Base-by-base conservation (phyloP, 2,329 filamentous ascomycete genomes). In the Aspergillus luchuensis region DNA sequence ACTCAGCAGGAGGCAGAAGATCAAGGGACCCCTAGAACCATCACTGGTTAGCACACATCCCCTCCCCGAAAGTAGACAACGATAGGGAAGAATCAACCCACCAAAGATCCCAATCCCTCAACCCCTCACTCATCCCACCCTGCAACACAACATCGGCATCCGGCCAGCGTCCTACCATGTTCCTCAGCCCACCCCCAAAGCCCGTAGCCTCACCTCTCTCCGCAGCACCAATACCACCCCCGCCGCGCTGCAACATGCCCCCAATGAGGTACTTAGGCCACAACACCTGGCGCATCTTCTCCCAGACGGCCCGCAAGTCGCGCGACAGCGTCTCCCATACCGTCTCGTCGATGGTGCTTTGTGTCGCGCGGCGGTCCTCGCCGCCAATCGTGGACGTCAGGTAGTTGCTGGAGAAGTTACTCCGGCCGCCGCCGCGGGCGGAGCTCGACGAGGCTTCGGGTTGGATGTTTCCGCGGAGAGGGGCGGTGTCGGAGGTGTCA, bases 81-180 rank as follows among this genome's bases (percentile, higher is more conserved):
- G 13, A 3, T 28, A 56, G 11, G 11, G 2, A 21, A 21, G 17
- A 21, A 30, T 28, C 25, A 28, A 63, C 79, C 67, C 79, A 87
- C 85, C 95, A 99, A 55, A 99, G 85, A 83, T 99, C 95, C 95
- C 95, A 99, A 79, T 99, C 93, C 63, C 94, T 84, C 72, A 98
- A 80, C 1, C 93, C 93, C 55, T 96, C 91, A 66, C 89, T 94
- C 91, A 97, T 96, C 51, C 81, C 86, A 58, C 85, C 84, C 73
- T 89, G 84, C 61, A 89, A 74, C 58, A 90, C 84, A 38, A 84
- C 82, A 74, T 89, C 87, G 62, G 87, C 87, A 76, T 89, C 86
- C 33, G 87, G 87, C 87, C 87, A 89, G 70, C 86, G 80, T 38
- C 85, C 87, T 38, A 87, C 81, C 45, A 88, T 67, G 23, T 80